A percentile compares a stretch with the other conserved stretches of the same genome.
These are phyloP conservation scores for Peterozyma toletana DNA, from an alignment of 805 yeast species.

Conservation along the genomic window DNA sequence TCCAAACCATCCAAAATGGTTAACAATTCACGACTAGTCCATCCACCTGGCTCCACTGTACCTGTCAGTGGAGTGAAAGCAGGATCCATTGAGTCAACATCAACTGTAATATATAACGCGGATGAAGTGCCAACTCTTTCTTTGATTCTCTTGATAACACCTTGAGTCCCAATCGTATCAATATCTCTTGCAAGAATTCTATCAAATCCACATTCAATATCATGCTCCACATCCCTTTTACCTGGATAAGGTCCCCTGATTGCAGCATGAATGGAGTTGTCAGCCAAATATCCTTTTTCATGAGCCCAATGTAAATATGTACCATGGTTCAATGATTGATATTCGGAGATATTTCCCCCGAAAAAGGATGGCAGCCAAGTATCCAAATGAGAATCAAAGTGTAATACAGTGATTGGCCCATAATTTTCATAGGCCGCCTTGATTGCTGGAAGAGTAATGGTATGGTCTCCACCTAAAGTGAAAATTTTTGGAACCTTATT, in stretches of 20 bases:
- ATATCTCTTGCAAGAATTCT: slow-evolving; percentile 39
- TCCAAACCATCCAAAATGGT: slow-evolving; percentile 33
- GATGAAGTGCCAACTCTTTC: slow-evolving; percentile 26
- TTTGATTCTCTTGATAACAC: slow-evolving; percentile 27
- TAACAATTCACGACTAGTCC: slow-evolving; percentile 39
- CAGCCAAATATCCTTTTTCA: slow-evolving; percentile 30
- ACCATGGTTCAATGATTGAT: slow-evolving; percentile 36
- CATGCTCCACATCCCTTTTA: slow-evolving; percentile 30
- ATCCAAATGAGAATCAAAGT: slow-evolving; percentile 39
- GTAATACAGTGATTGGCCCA: slow-evolving; percentile 38
- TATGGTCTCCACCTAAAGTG: slow-evolving; percentile 51
- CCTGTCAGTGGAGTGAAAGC: slow-evolving; percentile 47
- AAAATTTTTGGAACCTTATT: slow-evolving; percentile 28
- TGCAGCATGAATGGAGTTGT: slow-evolving; percentile 29
- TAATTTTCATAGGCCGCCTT: slow-evolving; percentile 38
- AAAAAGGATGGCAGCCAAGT: slow-evolving; percentile 37
- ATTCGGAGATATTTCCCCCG: slow-evolving; percentile 35
- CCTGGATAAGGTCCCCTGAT: slow-evolving; percentile 36
- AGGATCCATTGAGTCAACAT: slow-evolving; percentile 46
- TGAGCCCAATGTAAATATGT: slow-evolving; percentile 39
- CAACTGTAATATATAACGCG: slow-evolving; percentile 41
- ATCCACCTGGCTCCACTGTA: slow-evolving; percentile 48
- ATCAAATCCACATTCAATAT: slow-evolving; percentile 40
- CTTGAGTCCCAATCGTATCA: slow-evolving; percentile 32
- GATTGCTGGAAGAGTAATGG: slow-evolving; percentile 41